These are phyloP conservation scores for Alternaria ventricosa DNA, from an alignment of 2,329 filamentous ascomycete genomes.

Conservation along the genomic window DNA sequence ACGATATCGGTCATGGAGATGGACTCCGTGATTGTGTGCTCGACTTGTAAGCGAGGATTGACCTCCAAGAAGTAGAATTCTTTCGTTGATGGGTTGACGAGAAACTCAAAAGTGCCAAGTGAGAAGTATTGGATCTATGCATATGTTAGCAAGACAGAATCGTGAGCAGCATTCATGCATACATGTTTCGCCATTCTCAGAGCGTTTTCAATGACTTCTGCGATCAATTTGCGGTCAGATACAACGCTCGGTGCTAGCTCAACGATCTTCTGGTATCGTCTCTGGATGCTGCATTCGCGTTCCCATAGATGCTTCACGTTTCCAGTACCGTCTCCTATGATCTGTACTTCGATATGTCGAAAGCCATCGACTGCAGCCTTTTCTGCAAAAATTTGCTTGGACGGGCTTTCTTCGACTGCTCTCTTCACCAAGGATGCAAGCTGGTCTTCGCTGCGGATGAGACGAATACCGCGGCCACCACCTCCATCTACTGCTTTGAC, in stretches of 20 bases:
- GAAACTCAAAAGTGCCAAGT: constrained; percentile 70
- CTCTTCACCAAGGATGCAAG: constrained; percentile 57
- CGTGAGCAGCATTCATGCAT: constrained; percentile 1
- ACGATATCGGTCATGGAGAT: constrained; percentile 64
- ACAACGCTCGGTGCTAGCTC: constrained; percentile 64
- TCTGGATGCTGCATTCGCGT: constrained; percentile 66
- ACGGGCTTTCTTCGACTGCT: constrained; percentile 65
- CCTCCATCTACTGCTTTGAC: constrained; percentile 71
- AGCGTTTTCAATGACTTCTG: constrained; percentile 60
- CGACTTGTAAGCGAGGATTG: constrained; percentile 67
- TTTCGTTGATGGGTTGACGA: constrained; percentile 58
- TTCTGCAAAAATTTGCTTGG: constrained; percentile 64
- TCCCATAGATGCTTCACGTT: constrained; percentile 64
- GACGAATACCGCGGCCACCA: constrained; percentile 65
- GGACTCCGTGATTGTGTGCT: constrained; percentile 67
- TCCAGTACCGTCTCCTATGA: constrained; percentile 63
- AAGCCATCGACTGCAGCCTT: constrained; percentile 68
- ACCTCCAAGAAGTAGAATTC: constrained; percentile 67
- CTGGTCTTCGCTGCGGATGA: constrained; percentile 55
- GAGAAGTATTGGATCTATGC: constrained; percentile 61
- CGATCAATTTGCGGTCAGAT: constrained; percentile 54
- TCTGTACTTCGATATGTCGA: constrained; percentile 67
- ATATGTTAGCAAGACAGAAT: background rate
- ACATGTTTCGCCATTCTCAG: constrained; percentile 59
- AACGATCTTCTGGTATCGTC: constrained; percentile 67